Percentiles rank a stretch among this genome's conserved stretches.
These are phyloP conservation scores for Monocercomonoides exilis DNA, from an alignment of 78 protist species.

Conservation along the genomic window DNA sequence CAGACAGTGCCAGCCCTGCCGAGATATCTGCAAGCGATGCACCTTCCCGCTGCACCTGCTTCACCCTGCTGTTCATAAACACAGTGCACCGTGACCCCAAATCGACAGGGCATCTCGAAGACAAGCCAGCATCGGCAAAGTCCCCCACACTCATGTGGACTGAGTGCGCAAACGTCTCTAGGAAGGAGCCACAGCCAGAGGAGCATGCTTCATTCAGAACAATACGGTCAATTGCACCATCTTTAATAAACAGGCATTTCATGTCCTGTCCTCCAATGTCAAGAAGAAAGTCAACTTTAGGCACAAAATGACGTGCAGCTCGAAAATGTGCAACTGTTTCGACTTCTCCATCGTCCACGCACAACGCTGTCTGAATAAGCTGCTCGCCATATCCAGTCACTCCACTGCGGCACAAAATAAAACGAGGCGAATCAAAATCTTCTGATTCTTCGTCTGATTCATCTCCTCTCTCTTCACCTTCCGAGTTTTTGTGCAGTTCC, in stretches of 20 bases:
- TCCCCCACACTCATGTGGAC: neutral
- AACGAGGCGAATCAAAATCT: neutral
- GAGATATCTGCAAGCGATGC: neutral
- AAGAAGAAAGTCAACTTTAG: neutral
- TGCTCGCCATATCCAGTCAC: constrained; percentile 24
- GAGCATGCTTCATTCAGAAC: constrained; percentile 22
- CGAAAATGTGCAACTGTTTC: constrained; percentile 15
- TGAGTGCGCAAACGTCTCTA: neutral
- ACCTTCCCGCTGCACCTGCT: constrained; percentile 25
- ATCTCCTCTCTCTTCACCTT: too few species aligned
- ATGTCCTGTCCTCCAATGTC: constrained; percentile 34
- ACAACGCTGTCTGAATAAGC: neutral
- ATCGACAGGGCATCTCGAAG: neutral
- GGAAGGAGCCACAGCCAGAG: constrained; percentile 25
- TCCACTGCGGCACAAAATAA: neutral
- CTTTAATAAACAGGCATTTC: neutral
- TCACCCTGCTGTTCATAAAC: constrained; percentile 19
- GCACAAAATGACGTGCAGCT: neutral
- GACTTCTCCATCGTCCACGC: neutral
- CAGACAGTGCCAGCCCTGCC: constrained; percentile 6
- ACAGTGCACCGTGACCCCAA: constrained; percentile 25
- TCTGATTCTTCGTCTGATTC: neutral
- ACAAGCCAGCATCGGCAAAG: neutral
- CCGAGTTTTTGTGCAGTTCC: neutral
- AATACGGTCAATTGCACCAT: neutral